Base-by-base conservation (phyloP, 2,329 filamentous ascomycete species). In the Pseudocercospora fijiensis region DNA sequence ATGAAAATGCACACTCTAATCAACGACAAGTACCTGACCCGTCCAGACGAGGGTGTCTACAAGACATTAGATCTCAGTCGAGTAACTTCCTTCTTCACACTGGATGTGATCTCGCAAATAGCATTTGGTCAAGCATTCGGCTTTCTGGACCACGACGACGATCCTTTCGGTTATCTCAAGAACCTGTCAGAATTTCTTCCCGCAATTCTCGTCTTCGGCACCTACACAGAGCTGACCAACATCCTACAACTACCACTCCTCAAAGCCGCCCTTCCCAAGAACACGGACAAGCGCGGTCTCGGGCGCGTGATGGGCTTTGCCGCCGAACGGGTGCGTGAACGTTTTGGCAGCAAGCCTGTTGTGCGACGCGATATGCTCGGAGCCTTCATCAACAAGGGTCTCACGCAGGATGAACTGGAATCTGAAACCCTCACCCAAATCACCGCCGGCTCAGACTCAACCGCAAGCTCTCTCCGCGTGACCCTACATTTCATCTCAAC, bases 401-500 rank as follows among this genome's bases (percentile, higher is more conserved):
- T 83, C 1, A 73, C 75, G 55, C 69, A 78, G 73, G 65, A 75
- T 16, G 72, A 82, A 68, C 77, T 73, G 63, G 81, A 75, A 71
- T 79, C 74, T 65, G 81, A 83, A 65, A 78, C 76, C 0, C 65
- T 81, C 4, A 75, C 80, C 11, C 79, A 81, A 62, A 81, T 83
- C 45, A 76, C 85, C 4, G 85, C 84, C 4, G 85, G 85, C 3
- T 84, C 83, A 0, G 85, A 87, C 64, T 86, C 84, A 0, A 85
- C 84, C 0, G 83, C 85, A 0, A 84, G 83, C 0, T 80, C 80
- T 1, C 79, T 88, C 9, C 81, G 85, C 2, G 77, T 80, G 41
- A 84, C 80, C 1, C 66, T 87, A 60, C 78, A 86, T 22, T 79
- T 84, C 70, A 71, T 87, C 61, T 79, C 82, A 22, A 83, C 80